These are phyloP conservation scores for Ustilago nuda DNA, from an alignment of 1,284 basidiomycete genomes.

Conservation along the genomic window DNA sequence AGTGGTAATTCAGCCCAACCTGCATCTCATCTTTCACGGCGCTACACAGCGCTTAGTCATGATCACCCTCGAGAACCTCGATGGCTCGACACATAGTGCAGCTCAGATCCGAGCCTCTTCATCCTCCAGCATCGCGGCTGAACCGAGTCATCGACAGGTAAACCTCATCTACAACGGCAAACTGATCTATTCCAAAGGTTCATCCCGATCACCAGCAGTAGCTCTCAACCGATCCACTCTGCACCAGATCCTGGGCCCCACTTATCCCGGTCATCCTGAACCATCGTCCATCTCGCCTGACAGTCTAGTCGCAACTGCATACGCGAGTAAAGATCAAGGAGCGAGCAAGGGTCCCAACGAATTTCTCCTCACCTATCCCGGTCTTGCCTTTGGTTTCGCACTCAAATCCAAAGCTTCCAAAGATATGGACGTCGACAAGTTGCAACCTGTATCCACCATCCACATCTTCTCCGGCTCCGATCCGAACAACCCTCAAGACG, in stretches of 20 bases:
- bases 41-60: constrained; percentile 39
- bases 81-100: background rate
- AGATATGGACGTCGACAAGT: constrained; percentile 38
- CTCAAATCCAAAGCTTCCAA: constrained; percentile 20
- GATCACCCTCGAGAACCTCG: constrained; percentile 51
- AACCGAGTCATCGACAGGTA: constrained; percentile 41
- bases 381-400: constrained; percentile 46
- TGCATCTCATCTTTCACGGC: constrained; percentile 48
- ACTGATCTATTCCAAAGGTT: constrained; percentile 30
- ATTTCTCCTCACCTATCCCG: constrained; percentile 46
- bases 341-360: constrained; percentile 17
- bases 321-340: background rate
- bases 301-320: constrained; percentile 14
- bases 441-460: constrained; percentile 42
- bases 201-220: constrained; percentile 15
- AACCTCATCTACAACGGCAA: constrained; percentile 47
- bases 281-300: constrained; percentile 5
- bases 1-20: constrained; percentile 39
- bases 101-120: background rate
- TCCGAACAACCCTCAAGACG: constrained; percentile 36
- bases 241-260: constrained; percentile 50
- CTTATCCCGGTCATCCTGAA: constrained; percentile 44
- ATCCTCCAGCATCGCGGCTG: background rate
- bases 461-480: constrained; percentile 46
- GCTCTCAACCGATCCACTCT: constrained; percentile 47